Base-by-base conservation (phyloP, 2,329 filamentous ascomycete species). In the Chaetomiaceae sp. region DNA sequence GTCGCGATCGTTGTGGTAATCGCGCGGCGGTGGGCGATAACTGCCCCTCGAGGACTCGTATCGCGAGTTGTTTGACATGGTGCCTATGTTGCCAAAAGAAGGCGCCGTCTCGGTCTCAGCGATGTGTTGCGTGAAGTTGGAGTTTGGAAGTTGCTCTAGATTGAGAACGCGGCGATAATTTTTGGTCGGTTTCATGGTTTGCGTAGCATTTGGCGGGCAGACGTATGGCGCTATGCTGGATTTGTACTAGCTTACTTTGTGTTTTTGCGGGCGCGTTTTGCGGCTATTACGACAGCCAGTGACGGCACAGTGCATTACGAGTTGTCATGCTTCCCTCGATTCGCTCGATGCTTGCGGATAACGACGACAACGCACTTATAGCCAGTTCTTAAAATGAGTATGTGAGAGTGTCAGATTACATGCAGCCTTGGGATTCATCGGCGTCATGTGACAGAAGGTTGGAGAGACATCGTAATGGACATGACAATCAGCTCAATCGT, bases 1-100 rank as follows among this genome's bases (percentile, higher is more conserved):
- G 52, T 61, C 54, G 41, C 58, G 56, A n/a, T 53, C 45, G 37
- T 56, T 41, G 40, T 54, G 55, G 34, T 33, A 51, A 23, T 59
- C 54, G 46, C 59, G 58, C 18, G 46, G 37, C n/a, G 53, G 33
- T 7, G 43, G 47, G 10, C 40, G 55, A 46, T 47, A 38, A 23
- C 36, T 21, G 20, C 51, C 48, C 18, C 47, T 33, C 10, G 52
- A 29, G 11, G 30, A 30, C 18, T 46, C 38, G 27, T 59, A 27
- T 34, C 59, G 48, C 4, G 56, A 50, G 16, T 51, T 52, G 33
- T 58, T 46, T 20, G 57, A 45, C 60, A 61, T 61, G 2, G 9
- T 47, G 16, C 13, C 20, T 32, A n/a, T 43, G 20, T 30, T 16
- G 30, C 21, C n/a, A n/a, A 25, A 14, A 30, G 23, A 38, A 13